phyloP scores from a whole-genome alignment of 257 asterid genomes.

The Cinchona pubescens region DNA sequence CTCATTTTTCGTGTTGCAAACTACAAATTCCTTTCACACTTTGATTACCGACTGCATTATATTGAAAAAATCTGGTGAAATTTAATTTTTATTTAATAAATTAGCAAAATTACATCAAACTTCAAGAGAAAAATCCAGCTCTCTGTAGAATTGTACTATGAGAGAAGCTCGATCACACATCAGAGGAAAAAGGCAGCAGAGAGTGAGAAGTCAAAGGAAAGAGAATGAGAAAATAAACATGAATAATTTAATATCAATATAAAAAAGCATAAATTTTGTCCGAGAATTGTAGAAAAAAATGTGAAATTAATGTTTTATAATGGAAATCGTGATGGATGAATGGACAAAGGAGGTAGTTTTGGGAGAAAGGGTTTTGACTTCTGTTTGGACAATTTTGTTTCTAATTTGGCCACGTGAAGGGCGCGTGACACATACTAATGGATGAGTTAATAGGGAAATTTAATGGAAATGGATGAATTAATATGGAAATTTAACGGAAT shows the following conservation, averaged over 20 bases:
- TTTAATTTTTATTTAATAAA: neutral
- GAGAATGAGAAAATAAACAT: neutral
- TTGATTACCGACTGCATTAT: constrained; percentile 1
- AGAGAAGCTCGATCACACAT: constrained; percentile 1
- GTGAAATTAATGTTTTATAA: constrained; percentile 19
- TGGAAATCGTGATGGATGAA: too few species aligned
- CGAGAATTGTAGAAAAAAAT: neutral
- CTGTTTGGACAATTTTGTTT: too few species aligned
- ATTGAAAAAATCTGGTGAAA: neutral
- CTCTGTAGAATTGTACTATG: neutral
- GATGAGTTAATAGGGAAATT: too few species aligned
- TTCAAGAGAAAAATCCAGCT: neutral
- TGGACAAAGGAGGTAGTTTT: too few species aligned
- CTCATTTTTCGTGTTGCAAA: neutral
- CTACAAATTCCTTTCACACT: constrained; percentile 7
- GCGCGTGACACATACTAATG: too few species aligned
- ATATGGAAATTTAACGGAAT: too few species aligned
- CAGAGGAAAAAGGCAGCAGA: constrained; percentile 3
- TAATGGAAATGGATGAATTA: too few species aligned
- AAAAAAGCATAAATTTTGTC: neutral
- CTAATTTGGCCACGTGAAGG: too few species aligned
- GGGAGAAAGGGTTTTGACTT: too few species aligned
- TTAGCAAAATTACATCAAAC: neutral
- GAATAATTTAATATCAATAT: neutral
- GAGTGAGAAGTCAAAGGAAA: constrained; percentile 10